Evolutionary conservation across 305 asterid genomes (phyloP).

Genomic region (Petunia hybrid): DNA sequence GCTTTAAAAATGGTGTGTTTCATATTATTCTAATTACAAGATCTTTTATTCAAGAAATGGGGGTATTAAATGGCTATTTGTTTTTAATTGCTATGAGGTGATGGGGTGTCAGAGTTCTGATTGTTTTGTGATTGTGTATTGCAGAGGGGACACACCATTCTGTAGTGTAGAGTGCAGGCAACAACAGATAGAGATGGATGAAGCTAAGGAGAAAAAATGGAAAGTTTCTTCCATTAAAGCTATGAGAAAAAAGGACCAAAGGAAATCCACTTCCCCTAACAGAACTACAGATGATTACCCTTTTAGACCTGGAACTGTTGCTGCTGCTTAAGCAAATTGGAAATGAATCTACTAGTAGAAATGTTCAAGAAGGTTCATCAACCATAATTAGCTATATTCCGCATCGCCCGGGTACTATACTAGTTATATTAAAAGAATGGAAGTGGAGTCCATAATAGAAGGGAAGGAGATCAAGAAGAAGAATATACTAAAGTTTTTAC

Average conservation of each 20-base stretch:
- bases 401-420: too few species aligned
- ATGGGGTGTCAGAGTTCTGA: neutral
- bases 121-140: constrained; percentile 28
- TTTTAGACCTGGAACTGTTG: constrained; percentile 34
- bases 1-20: neutral
- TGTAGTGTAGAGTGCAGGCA: constrained; percentile 93
- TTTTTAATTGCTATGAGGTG: neutral
- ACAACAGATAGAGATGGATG: constrained; percentile 84
- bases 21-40: neutral
- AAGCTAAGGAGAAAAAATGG: constrained; percentile 63
- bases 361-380: neutral
- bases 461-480: neutral
- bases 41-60: neutral
- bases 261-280: constrained; percentile 31
- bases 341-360: neutral
- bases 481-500: neutral
- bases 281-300: constrained; percentile 33
- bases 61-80: neutral
- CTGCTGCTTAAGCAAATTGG: constrained; percentile 31
- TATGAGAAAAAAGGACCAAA: constrained; percentile 33
- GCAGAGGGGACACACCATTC: constrained; percentile 86
- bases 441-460: neutral
- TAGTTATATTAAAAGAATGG: too few species aligned
- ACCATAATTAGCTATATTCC: neutral
- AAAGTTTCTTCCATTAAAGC: constrained; percentile 45